These are phyloP conservation scores for Steccherinum ochraceum DNA, from an alignment of 768 basidiomycete species.

Conservation along the genomic window DNA sequence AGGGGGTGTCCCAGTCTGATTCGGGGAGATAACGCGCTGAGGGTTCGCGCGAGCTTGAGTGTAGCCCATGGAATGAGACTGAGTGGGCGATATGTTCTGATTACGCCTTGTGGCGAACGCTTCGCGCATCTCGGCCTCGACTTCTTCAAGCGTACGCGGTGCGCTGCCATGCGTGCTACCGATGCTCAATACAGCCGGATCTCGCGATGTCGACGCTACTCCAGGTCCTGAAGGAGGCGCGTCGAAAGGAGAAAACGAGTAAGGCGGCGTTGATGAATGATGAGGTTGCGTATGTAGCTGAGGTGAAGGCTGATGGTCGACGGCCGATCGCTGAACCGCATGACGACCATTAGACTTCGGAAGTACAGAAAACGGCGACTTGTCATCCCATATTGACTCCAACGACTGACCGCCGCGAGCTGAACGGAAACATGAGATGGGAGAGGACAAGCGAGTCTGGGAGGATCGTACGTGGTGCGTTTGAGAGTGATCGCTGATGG, in stretches of 20 bases:
- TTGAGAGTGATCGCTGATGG: not conserved
- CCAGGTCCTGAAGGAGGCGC: constrained; percentile 15
- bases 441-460: constrained; percentile 13
- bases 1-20: constrained; percentile 49
- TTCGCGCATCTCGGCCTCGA: constrained; percentile 79
- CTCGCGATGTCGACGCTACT: constrained; percentile 20
- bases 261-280: constrained; percentile 12
- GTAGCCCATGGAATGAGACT: not conserved
- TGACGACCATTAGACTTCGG: constrained; percentile 48
- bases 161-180: constrained; percentile 13
- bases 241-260: constrained; percentile 15
- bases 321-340: constrained; percentile 23
- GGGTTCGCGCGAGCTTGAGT: constrained; percentile 21
- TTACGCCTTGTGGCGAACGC: constrained; percentile 32
- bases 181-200: constrained; percentile 14
- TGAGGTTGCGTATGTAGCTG: constrained; percentile 10
- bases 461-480: constrained; percentile 23
- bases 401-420: constrained; percentile 43
- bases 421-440: constrained; percentile 26
- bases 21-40: constrained; percentile 15
- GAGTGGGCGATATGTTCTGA: constrained; percentile 10
- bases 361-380: constrained; percentile 66
- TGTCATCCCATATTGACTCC: constrained; percentile 80
- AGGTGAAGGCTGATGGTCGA: constrained; percentile 5
- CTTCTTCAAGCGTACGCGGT: constrained; percentile 68